phyloP scores from a whole-genome alignment of 176 grass and related monocot genomes.

The Puccinellia tenuiflora region DNA sequence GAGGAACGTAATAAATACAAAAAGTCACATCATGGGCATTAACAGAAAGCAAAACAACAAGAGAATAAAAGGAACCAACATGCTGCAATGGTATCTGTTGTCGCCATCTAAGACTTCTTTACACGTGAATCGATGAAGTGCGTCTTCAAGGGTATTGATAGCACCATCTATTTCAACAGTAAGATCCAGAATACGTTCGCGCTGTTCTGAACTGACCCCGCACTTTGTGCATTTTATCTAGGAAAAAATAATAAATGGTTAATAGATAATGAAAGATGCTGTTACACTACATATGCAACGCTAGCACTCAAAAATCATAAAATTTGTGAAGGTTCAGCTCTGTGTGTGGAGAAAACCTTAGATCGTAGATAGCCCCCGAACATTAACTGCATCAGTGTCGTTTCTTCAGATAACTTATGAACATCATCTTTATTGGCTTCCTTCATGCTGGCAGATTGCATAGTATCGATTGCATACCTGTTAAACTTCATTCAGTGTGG shows the following conservation, averaged over 20 bases:
- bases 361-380: slow-evolving; percentile 91
- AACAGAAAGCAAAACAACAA: neutral
- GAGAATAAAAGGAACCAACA: slow-evolving; percentile 37
- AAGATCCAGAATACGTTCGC: slow-evolving; percentile 88
- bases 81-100: slow-evolving; percentile 81
- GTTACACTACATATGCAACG: slow-evolving; percentile 12
- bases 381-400: slow-evolving; percentile 74
- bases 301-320: slow-evolving; percentile 7
- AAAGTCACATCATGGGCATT: neutral
- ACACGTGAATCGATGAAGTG: slow-evolving; percentile 81
- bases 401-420: slow-evolving; percentile 56
- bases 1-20: neutral
- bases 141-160: slow-evolving; percentile 74
- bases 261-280: neutral
- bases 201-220: slow-evolving; percentile 56
- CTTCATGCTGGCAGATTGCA: slow-evolving; percentile 75
- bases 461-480: slow-evolving; percentile 88
- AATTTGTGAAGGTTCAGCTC: neutral
- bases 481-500: slow-evolving; percentile 16
- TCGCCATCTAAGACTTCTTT: slow-evolving; percentile 80
- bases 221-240: slow-evolving; percentile 93
- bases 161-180: slow-evolving; percentile 85
- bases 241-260: slow-evolving; percentile 13
- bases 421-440: slow-evolving; percentile 52
- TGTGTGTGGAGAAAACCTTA: slow-evolving; percentile 48